Evolutionary conservation across 2,329 filamentous ascomycete genomes (phyloP).

Genomic region (Eutypa lata): DNA sequence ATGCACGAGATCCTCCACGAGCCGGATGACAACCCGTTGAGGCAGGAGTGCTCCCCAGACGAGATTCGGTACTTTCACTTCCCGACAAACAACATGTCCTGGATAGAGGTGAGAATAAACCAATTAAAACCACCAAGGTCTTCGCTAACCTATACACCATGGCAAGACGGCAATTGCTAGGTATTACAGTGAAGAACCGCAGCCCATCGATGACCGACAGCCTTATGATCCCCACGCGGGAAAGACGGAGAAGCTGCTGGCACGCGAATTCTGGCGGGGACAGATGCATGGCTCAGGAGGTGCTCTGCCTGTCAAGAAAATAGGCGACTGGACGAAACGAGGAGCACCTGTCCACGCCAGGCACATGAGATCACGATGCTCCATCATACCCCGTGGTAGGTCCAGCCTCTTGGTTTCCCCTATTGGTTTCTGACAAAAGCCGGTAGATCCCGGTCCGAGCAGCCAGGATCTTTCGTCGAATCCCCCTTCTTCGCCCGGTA

Average conservation of each 20-base stretch:
- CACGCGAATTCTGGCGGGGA: conserved; percentile 6
- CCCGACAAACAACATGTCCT: conserved; percentile 9
- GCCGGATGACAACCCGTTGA: conserved; percentile 1
- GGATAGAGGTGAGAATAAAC: conserved; percentile 6
- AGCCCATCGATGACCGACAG: not conserved
- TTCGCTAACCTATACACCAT: too few relatives aligned
- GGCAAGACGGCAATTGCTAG: conserved; percentile 6
- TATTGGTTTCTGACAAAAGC: not conserved
- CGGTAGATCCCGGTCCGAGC: not conserved
- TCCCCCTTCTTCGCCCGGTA: not conserved
- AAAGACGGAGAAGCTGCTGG: conserved; percentile 4
- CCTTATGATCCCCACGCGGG: not conserved
- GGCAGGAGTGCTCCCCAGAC: not conserved
- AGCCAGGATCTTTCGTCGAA: not conserved
- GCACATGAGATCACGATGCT: conserved; percentile 6
- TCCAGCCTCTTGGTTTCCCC: too few relatives aligned
- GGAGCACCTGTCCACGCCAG: conserved; percentile 7
- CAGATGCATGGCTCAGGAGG: conserved; percentile 5
- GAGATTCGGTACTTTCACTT: conserved; percentile 8
- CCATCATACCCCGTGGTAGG: conserved; percentile 6
- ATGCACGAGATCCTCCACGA: not conserved
- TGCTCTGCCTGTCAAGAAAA: not conserved
- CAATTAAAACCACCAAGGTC: not conserved
- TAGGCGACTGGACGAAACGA: not conserved
- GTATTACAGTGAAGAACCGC: conserved; percentile 3